Base-by-base conservation (phyloP, 805 yeast genomes). In the Candida insectalens region DNA sequence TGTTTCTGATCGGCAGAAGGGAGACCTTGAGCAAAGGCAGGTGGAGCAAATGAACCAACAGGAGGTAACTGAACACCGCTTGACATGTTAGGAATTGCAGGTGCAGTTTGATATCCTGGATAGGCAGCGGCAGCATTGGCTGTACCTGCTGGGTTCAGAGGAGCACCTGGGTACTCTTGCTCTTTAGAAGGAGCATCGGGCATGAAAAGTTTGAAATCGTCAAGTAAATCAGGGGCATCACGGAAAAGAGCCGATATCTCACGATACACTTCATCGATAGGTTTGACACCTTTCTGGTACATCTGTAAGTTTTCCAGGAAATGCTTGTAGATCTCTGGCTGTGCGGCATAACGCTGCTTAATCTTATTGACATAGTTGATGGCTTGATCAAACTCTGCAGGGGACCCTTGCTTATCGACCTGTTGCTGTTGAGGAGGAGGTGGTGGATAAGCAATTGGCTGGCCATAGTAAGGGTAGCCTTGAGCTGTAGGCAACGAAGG, bases 361-460 rank as follows among this genome's bases (percentile, higher is more conserved):
- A 92, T 92, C 60, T 88, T 87, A 63, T 92, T 92, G 39, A 92
- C 99, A 50, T 92, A 92, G 46, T 80, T 81, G 42, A 92, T 92
- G 14, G 98, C 98, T 55, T 92, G 96, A 55, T 89, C 88, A 65
- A 92, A 89, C 60, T 92, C 97, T 13, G 87, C 89, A 31, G 94
- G 96, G 2, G 74, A 69, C 6, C 76, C 50, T 50, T 61, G 55
- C 37, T 55, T 53, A 22, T 44, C 27, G 14, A 23, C 18, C 17
- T 21, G 22, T 12, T 21, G 23, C 23, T 21, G 23, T 12, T 21
- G 23, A 8, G 23, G 23, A 21, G 23, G 23, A n/a, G n/a, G n/a
- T n/a, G n/a, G n/a, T 6, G 25, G 16, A 6, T 29, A 12, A 10
- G 17, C 19, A 4, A 16, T 18, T 12, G 32, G 32, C 17, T 29